phyloP scores from a whole-genome alignment of 768 basidiomycete genomes.

The Rhodotorula diobovata region DNA sequence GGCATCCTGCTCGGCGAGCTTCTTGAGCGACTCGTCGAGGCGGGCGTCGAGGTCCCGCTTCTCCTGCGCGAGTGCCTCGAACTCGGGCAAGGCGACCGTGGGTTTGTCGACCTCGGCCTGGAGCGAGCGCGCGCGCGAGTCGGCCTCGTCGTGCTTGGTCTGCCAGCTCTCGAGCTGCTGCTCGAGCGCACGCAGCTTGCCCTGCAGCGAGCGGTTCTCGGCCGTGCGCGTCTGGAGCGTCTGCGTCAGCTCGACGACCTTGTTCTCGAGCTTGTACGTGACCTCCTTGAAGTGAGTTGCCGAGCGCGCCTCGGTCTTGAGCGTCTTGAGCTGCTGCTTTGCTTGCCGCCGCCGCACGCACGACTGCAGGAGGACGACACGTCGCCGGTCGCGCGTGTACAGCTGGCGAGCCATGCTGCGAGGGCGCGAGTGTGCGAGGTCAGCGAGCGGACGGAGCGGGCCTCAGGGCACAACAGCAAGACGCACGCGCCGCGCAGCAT shows the following conservation, averaged over 20 bases:
- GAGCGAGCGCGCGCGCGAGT: constrained; percentile 66
- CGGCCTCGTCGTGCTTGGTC: constrained; percentile 79
- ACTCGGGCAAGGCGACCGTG: constrained; percentile 65
- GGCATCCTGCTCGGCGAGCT: constrained; percentile 75
- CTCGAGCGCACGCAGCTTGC: constrained; percentile 71
- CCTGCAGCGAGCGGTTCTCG: constrained; percentile 82
- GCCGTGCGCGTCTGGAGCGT: constrained; percentile 79
- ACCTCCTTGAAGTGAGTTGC: constrained; percentile 98
- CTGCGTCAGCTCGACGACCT: constrained; percentile 97
- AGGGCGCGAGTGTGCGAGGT: background rate
- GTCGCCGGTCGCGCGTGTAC: constrained; percentile 62
- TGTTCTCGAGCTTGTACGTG: constrained; percentile 95
- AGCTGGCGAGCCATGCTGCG: constrained; percentile 53
- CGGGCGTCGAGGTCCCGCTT: constrained; percentile 76
- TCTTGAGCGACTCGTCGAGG: constrained; percentile 69
- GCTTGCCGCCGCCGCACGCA: constrained; percentile 85
- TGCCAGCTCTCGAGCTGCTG: constrained; percentile 80
- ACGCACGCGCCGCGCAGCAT: constrained; percentile 72
- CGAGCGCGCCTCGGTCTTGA: constrained; percentile 88
- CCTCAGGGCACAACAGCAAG: background rate
- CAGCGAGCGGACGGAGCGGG: background rate
- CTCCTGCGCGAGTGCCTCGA: constrained; percentile 66
- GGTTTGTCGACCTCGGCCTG: constrained; percentile 65
- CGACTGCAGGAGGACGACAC: constrained; percentile 81
- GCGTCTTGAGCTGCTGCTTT: constrained; percentile 71